These are phyloP conservation scores for Botryotinia calthae DNA, from an alignment of 2,329 filamentous ascomycete genomes.

Conservation along the genomic window DNA sequence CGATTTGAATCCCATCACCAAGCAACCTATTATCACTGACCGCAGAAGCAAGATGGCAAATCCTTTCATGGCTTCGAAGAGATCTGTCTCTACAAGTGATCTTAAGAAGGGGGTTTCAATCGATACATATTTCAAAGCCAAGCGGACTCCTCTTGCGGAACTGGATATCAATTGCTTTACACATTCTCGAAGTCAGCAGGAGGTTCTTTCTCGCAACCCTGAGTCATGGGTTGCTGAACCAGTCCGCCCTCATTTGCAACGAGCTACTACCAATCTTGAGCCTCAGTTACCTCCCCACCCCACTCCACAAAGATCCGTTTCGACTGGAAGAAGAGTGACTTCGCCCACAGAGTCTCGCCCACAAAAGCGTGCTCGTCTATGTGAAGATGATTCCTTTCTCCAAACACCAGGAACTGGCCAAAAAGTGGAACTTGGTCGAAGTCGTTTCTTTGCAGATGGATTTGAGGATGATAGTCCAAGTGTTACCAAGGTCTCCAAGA, in stretches of 20 bases:
- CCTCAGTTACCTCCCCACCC: constrained; percentile 38
- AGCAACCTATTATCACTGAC: constrained; percentile 49
- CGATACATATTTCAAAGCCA: constrained; percentile 62
- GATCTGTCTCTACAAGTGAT: constrained; percentile 43
- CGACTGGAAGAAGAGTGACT: constrained; percentile 44
- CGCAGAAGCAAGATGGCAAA: constrained; percentile 28
- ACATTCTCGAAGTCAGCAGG: constrained; percentile 63
- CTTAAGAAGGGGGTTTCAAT: constrained; percentile 61
- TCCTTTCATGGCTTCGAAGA: constrained; percentile 26
- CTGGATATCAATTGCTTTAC: constrained; percentile 66
- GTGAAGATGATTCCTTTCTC: constrained; percentile 44
- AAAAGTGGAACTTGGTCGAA: constrained; percentile 41
- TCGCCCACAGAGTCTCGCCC: constrained; percentile 45
- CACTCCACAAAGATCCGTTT: constrained; percentile 41
- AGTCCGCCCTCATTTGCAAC: constrained; percentile 37
- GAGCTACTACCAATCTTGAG: constrained; percentile 33
- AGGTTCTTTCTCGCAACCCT: constrained; percentile 53
- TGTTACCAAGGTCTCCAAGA: constrained; percentile 38
- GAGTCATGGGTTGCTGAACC: constrained; percentile 55
- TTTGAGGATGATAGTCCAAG: constrained; percentile 42
- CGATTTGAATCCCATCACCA: constrained; percentile 87
- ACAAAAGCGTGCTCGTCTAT: constrained; percentile 50
- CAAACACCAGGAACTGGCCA: constrained; percentile 31
- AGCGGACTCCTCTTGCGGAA: constrained; percentile 62
- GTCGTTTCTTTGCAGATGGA: constrained; percentile 47